These are phyloP conservation scores for Populus hybrid DNA, from an alignment of 441 rosid species.

Conservation along the genomic window DNA sequence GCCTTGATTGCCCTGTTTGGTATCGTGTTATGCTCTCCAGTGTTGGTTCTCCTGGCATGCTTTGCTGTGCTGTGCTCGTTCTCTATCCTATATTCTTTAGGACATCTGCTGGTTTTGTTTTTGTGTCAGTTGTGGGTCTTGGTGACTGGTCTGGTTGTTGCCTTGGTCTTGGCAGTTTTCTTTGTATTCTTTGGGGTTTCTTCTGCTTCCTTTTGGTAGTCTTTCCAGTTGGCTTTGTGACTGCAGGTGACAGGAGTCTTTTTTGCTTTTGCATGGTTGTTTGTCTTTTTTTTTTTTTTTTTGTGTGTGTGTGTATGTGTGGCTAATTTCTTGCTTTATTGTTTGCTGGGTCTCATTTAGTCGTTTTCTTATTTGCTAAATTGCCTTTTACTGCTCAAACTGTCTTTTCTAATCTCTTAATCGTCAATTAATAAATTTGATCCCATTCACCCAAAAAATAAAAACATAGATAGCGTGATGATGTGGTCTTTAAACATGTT, in stretches of 20 bases:
- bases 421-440: background rate
- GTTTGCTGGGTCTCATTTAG: background rate
- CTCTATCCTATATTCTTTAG: background rate
- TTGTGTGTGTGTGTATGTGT: background rate
- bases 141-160: background rate
- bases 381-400: background rate
- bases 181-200: background rate
- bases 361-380: background rate
- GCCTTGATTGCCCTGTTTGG: background rate
- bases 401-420: background rate
- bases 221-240: background rate
- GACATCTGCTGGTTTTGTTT: background rate
- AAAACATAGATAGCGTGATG: background rate
- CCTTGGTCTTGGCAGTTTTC: background rate
- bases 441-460: background rate
- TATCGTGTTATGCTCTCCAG: background rate
- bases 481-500: background rate
- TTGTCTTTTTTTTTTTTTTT: too few relatives aligned
- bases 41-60: background rate
- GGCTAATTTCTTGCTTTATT: background rate
- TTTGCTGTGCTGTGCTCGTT: background rate
- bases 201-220: background rate
- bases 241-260: background rate
- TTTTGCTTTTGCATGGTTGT: background rate
- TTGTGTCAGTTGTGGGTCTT: background rate